Percentiles rank a stretch among this genome's conserved stretches.
These are phyloP conservation scores for Suillus cothurnatus DNA, from an alignment of 768 basidiomycete genomes.

Conservation along the genomic window DNA sequence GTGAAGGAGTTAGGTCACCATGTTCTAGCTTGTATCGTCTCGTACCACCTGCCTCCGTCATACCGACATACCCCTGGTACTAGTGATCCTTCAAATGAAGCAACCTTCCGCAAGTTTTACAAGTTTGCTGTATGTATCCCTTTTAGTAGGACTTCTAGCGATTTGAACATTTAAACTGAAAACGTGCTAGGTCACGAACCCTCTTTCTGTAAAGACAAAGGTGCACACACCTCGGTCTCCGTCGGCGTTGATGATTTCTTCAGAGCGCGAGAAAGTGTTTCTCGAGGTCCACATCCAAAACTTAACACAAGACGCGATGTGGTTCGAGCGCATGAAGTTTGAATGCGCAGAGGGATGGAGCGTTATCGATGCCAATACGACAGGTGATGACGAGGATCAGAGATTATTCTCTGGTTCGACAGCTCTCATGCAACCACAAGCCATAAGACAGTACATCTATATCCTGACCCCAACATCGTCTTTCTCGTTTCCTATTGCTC, in stretches of 20 bases:
- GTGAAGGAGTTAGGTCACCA: conserved; percentile 94
- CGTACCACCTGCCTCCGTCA: conserved; percentile 72
- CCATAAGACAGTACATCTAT: conserved; percentile 87
- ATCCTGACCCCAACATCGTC: conserved; percentile 59
- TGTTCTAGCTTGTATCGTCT: conserved; percentile 82
- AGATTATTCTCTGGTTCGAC: conserved; percentile 61
- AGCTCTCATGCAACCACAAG: conserved; percentile 81
- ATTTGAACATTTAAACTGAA: not conserved
- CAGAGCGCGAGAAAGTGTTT: conserved; percentile 80
- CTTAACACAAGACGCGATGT: conserved; percentile 72
- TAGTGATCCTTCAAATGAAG: conserved; percentile 53
- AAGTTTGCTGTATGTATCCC: conserved; percentile 75
- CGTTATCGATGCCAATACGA: conserved; percentile 54
- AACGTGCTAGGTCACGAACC: conserved; percentile 77
- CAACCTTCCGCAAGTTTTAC: conserved; percentile 67
- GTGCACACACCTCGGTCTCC: conserved; percentile 79
- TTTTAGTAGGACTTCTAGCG: not conserved
- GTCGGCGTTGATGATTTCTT: conserved; percentile 61
- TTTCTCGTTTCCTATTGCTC: conserved; percentile 47
- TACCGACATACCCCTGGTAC: conserved; percentile 51
- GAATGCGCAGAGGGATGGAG: conserved; percentile 72
- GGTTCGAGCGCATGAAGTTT: conserved; percentile 80
- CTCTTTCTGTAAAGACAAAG: conserved; percentile 93
- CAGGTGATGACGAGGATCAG: conserved; percentile 25
- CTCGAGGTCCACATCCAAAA: conserved; percentile 95